Evolutionary conservation across 2,329 filamentous ascomycete species (phyloP).

Genomic region (Venturia oleaginea): DNA sequence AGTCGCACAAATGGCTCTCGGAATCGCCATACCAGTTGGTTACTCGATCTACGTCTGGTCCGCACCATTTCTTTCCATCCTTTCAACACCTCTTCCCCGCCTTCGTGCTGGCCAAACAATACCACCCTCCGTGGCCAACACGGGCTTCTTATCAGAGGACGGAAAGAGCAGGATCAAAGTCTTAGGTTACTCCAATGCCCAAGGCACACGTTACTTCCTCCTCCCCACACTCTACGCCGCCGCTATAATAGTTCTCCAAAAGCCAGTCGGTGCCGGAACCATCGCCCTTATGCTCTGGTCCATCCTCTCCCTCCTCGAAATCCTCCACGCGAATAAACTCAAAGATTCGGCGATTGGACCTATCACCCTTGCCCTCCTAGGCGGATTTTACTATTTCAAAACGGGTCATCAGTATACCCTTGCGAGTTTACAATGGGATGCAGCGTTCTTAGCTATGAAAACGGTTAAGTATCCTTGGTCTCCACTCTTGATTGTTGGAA

Average conservation of each 20-base stretch:
- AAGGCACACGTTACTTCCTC: constrained; percentile 82
- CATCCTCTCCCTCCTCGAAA: constrained; percentile 65
- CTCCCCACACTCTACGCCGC: constrained; percentile 71
- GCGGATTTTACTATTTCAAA: constrained; percentile 93
- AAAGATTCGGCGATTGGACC: constrained; percentile 66
- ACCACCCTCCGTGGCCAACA: neutral
- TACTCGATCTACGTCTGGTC: constrained; percentile 79
- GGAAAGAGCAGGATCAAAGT: constrained; percentile 53
- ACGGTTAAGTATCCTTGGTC: constrained; percentile 83
- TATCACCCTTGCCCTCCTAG: constrained; percentile 74
- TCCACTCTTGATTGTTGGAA: constrained; percentile 70
- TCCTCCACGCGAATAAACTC: constrained; percentile 49
- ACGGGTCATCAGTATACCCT: constrained; percentile 91
- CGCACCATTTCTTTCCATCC: constrained; percentile 72
- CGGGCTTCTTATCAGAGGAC: constrained; percentile 29
- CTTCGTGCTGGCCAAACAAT: neutral
- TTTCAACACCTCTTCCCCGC: constrained; percentile 27
- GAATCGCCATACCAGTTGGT: constrained; percentile 72
- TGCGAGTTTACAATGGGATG: constrained; percentile 89
- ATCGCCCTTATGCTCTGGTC: constrained; percentile 80
- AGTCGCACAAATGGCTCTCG: constrained; percentile 71
- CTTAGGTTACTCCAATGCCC: constrained; percentile 85
- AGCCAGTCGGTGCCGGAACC: constrained; percentile 86
- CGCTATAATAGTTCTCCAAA: constrained; percentile 57
- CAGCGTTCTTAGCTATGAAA: constrained; percentile 80